phyloP scores from a whole-genome alignment of 371 early-diverging fungal species.

The Basidiobolus heterosporus region DNA sequence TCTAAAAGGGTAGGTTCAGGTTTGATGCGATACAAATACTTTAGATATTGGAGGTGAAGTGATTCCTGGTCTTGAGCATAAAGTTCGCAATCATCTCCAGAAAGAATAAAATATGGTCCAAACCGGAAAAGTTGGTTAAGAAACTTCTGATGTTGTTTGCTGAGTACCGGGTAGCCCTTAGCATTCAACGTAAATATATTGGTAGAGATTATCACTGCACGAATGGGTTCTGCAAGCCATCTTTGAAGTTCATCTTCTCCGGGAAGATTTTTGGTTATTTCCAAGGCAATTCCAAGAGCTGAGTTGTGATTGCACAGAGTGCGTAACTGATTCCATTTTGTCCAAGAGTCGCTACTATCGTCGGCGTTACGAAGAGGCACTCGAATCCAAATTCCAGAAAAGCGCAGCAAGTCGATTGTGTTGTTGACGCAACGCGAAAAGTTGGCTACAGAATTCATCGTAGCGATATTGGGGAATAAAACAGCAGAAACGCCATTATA shows the following conservation, averaged over 20 bases:
- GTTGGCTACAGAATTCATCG: too few relatives aligned
- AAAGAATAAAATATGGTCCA: not conserved
- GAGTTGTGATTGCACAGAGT: constrained; percentile 31
- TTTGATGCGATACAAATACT: constrained; percentile 37
- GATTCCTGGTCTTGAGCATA: constrained; percentile 3
- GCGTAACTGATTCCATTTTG: constrained; percentile 48
- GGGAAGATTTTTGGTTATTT: constrained; percentile 38
- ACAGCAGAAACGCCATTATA: too few relatives aligned
- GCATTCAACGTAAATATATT: constrained; percentile 52
- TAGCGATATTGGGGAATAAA: too few relatives aligned
- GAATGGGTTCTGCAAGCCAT: constrained; percentile 83
- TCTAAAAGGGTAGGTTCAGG: constrained; percentile 47
- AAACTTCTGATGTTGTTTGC: constrained; percentile 22
- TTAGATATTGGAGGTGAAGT: constrained; percentile 50
- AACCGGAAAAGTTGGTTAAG: not conserved
- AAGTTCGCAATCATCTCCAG: not conserved
- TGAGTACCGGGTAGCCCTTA: constrained; percentile 75
- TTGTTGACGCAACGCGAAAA: too few relatives aligned
- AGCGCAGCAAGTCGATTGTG: too few relatives aligned
- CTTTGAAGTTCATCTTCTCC: constrained; percentile 28
- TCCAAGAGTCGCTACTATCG: constrained; percentile 30
- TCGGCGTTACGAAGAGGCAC: too few relatives aligned
- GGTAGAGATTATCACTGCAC: constrained; percentile 49
- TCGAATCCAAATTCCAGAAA: too few relatives aligned
- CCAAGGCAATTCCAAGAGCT: constrained; percentile 40